Conservation (phyloP, 2,329 filamentous ascomycete genomes). For the Sordariomycetes sp. region DNA sequence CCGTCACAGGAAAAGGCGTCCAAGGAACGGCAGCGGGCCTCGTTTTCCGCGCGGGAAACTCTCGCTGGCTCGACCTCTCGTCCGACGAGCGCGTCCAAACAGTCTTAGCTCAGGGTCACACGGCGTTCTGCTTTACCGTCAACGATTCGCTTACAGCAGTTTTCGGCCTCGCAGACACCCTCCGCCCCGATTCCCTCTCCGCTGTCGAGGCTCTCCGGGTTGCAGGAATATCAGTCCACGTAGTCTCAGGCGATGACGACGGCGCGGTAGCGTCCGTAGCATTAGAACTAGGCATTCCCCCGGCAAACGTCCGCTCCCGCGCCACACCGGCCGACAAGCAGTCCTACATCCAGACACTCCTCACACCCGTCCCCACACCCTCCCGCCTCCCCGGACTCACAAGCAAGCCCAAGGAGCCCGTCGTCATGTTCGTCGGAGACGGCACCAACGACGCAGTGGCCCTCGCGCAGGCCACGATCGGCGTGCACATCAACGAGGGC, state of each 20-base stretch:
- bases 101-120: conserved; percentile 24
- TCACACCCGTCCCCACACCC: background rate
- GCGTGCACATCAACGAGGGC: conserved; percentile 53
- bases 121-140: conserved; percentile 35
- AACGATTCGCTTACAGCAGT: conserved; percentile 23
- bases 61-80: conserved; percentile 31
- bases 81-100: conserved; percentile 19
- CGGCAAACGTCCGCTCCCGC: conserved; percentile 25
- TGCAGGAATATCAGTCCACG: conserved; percentile 29
- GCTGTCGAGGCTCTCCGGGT: conserved; percentile 23
- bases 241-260: conserved; percentile 44
- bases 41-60: conserved; percentile 36
- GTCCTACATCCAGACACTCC: conserved; percentile 28
- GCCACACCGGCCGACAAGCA: conserved; percentile 35
- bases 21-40: conserved; percentile 8
- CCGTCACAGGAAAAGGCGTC: background rate
- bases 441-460: conserved; percentile 72
- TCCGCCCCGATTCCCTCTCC: conserved; percentile 28
- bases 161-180: conserved; percentile 33
- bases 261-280: conserved; percentile 32
- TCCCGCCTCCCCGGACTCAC: background rate
- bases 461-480: conserved; percentile 59
- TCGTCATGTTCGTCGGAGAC: conserved; percentile 62
- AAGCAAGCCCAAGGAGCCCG: background rate
- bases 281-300: conserved; percentile 25